Conservation (phyloP, 2,329 filamentous ascomycete genomes). For the Colletotrichum viniferum region DNA sequence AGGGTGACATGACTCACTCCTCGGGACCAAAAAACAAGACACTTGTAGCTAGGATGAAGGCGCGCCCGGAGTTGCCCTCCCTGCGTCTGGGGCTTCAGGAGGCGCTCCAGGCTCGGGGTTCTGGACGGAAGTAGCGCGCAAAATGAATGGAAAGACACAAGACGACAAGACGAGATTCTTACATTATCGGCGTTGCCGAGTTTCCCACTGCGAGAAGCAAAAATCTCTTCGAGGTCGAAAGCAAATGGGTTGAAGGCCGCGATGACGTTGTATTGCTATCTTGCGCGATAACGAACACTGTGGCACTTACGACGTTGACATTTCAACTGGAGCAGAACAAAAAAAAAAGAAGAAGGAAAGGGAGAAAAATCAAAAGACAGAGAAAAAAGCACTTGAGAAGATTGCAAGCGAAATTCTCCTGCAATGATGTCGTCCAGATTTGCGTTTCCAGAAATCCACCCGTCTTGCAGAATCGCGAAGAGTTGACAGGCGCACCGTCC, state of each 20-base stretch:
- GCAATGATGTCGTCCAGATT: too few relatives aligned
- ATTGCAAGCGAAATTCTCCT: too few relatives aligned
- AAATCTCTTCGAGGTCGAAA: background rate
- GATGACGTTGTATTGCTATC: background rate
- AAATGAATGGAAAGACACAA: background rate
- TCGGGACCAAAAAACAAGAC: background rate
- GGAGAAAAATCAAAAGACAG: too few relatives aligned
- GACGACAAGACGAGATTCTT: background rate
- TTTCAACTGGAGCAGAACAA: too few relatives aligned
- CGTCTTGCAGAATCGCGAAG: too few relatives aligned
- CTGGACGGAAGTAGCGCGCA: background rate
- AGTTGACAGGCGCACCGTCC: too few relatives aligned
- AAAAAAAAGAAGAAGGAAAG: too few relatives aligned
- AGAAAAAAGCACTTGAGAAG: too few relatives aligned
- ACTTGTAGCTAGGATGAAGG: background rate
- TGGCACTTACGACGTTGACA: too few relatives aligned
- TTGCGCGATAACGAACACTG: background rate
- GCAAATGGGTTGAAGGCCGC: background rate
- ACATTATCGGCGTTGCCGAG: background rate
- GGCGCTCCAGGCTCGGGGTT: background rate
- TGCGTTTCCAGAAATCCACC: too few relatives aligned
- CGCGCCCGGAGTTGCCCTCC: background rate
- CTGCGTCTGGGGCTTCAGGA: background rate
- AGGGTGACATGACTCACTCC: background rate
- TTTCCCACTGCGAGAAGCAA: background rate